Conservation (phyloP, 176 grass and related monocot genomes). For the Cenchrus americanus region DNA sequence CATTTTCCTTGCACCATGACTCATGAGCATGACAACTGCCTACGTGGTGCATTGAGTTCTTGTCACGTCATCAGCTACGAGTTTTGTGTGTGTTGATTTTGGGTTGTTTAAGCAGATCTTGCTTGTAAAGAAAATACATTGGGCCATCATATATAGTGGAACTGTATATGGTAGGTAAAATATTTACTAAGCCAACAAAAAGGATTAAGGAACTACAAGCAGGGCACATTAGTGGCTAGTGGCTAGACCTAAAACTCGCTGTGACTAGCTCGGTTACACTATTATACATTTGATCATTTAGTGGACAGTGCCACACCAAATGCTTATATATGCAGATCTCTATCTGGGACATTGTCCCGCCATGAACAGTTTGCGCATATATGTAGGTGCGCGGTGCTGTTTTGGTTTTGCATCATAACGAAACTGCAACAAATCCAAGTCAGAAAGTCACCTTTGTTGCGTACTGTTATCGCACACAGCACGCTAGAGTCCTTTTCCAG, state of each 20-base stretch:
- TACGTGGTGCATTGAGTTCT: slow-evolving; percentile 11
- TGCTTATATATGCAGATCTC: too few relatives aligned
- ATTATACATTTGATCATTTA: too few relatives aligned
- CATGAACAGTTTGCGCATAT: background rate
- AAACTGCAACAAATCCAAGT: background rate
- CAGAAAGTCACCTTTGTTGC: slow-evolving; percentile 8
- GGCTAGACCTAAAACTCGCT: too few relatives aligned
- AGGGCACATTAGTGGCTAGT: too few relatives aligned
- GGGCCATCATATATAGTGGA: too few relatives aligned
- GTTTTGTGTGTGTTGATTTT: slow-evolving; percentile 5
- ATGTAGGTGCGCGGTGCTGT: background rate
- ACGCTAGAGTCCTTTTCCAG: background rate
- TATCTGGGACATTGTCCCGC: background rate
- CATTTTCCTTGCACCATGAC: slow-evolving; percentile 13
- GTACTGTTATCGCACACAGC: background rate
- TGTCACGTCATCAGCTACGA: slow-evolving; percentile 17
- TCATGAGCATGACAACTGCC: background rate
- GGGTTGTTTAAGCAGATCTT: background rate
- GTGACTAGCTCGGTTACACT: too few relatives aligned
- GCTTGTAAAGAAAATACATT: background rate
- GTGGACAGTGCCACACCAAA: too few relatives aligned
- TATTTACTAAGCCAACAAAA: too few relatives aligned
- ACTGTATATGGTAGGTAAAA: too few relatives aligned
- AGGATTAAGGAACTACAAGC: too few relatives aligned
- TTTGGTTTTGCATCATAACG: background rate